These are phyloP conservation scores for Paramecium sexaurelia DNA, from an alignment of 73 alveolate species.

Conservation along the genomic window DNA sequence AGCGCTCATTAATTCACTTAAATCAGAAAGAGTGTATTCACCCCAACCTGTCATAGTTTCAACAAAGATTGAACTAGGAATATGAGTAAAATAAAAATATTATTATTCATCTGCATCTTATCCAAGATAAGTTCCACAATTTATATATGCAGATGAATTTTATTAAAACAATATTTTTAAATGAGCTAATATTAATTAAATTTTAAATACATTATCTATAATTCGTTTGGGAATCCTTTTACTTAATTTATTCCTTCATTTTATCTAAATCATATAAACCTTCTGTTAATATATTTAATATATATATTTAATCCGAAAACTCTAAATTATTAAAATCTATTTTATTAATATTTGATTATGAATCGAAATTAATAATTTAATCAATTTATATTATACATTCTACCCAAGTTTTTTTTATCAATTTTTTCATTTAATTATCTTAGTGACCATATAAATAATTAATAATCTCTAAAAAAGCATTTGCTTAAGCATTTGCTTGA, in stretches of 20 bases:
- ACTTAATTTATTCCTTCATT: neutral
- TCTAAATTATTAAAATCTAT: neutral
- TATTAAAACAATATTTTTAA: neutral
- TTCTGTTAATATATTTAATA: neutral
- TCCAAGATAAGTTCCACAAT: conserved; percentile 26
- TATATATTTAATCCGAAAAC: neutral
- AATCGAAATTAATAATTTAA: neutral
- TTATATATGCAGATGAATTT: neutral
- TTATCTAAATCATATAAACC: conserved; percentile 16
- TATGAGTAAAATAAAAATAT: conserved; percentile 41
- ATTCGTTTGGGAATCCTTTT: neutral
- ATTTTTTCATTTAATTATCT: neutral
- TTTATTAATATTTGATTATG: neutral
- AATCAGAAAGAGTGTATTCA: neutral
- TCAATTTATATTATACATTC: neutral
- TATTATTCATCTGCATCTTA: conserved; percentile 20
- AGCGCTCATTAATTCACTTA: neutral
- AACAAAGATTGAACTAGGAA: conserved; percentile 50
- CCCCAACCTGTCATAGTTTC: conserved; percentile 53
- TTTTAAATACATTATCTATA: neutral
- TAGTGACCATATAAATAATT: neutral
- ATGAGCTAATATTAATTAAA: neutral
- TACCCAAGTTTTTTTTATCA: neutral
- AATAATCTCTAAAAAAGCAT: neutral
- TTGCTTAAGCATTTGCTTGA: neutral